Base-by-base conservation (phyloP, 2,329 filamentous ascomycete genomes). In the Paraphaeosphaeria sporulosa region DNA sequence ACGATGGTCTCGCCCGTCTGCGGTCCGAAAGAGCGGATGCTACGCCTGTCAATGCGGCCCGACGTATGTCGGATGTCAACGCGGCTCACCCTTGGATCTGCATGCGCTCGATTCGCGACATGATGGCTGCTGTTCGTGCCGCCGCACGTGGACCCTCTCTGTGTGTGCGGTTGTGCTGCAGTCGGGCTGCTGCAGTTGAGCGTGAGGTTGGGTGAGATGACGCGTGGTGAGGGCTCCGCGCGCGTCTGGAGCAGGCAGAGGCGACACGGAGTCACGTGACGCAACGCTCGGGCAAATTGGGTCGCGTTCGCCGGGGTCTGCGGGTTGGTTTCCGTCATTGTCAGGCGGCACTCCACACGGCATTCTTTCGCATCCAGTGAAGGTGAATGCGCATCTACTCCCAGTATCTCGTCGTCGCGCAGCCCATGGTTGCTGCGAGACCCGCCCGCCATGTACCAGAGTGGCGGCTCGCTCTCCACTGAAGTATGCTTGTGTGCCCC, bases 1-100 rank as follows among this genome's bases (percentile, higher is more conserved):
- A 90, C 86, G 63, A 98, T 96, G 40, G 87, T 90, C 79, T 97
- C 91, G 65, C 86, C 86, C 61, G 85, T 83, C 46, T 85, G 84
- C 65, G 91, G 90, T 78, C 90, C 91, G 77, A 98, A 98, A 59
- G 94, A 97, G 69, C 94, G 92, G 68, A 92, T 84, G 76, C 87
- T 87, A 40, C 8, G 53, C n/a, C 12, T 27, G 59, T 70, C 46
- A 69, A 61, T 48, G 32, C 23, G 21, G 30, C 27, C 43, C 23
- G 51, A 30, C 56, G 49, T 61, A 17, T 30, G 25, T 53, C n/a
- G 32, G 36, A 55, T 27, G 19, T 32, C 59, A 17, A n/a, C 1
- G 51, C 25, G 27, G 59, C 72, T 64, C 79, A 87, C 86, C 93
- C 94, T 75, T 89, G 82, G 64, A 98, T 95, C 67, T 90, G 91